A percentile compares a stretch with the other conserved stretches of the same genome.
Conservation (phyloP, 441 rosid species). For the Adansonia gregorii region DNA sequence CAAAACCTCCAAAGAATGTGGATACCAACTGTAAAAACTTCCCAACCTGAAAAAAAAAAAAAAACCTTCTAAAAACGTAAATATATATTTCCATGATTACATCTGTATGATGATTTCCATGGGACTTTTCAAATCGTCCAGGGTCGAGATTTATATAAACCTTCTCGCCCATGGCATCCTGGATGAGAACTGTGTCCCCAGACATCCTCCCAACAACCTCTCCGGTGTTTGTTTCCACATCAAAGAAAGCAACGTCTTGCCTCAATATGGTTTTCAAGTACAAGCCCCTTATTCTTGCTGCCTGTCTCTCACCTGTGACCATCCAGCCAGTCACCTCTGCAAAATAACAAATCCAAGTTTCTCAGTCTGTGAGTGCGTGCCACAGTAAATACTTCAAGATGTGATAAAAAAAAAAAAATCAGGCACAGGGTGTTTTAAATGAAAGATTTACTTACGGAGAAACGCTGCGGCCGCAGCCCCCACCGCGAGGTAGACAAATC, state of each 20-base stretch:
- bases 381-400: slow-evolving; percentile 1
- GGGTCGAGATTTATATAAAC: slow-evolving; percentile 33
- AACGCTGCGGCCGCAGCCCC: slow-evolving; percentile 65
- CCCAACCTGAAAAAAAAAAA: slow-evolving; percentile 65
- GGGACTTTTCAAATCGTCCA: neutral
- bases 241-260: slow-evolving; percentile 87
- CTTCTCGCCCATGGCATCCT: slow-evolving; percentile 95
- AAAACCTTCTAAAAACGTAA: neutral
- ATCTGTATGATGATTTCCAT: slow-evolving; percentile 5
- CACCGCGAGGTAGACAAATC: slow-evolving; percentile 62
- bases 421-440: neutral
- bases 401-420: neutral
- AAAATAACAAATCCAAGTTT: slow-evolving; percentile 5
- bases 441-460: slow-evolving; percentile 57
- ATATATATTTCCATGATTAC: neutral
- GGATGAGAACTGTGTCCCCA: slow-evolving; percentile 85
- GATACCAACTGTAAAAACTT: slow-evolving; percentile 63
- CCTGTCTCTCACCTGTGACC: slow-evolving; percentile 89
- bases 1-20: slow-evolving; percentile 74
- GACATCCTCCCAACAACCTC: slow-evolving; percentile 89
- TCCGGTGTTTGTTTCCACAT: slow-evolving; percentile 74
- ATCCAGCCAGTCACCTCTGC: slow-evolving; percentile 92
- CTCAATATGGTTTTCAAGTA: slow-evolving; percentile 78
- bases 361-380: neutral
- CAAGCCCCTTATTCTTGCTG: slow-evolving; percentile 67